Evolutionary conservation across 1,139 yeast species (phyloP).

Genomic region (Eremothecium gossypii): DNA sequence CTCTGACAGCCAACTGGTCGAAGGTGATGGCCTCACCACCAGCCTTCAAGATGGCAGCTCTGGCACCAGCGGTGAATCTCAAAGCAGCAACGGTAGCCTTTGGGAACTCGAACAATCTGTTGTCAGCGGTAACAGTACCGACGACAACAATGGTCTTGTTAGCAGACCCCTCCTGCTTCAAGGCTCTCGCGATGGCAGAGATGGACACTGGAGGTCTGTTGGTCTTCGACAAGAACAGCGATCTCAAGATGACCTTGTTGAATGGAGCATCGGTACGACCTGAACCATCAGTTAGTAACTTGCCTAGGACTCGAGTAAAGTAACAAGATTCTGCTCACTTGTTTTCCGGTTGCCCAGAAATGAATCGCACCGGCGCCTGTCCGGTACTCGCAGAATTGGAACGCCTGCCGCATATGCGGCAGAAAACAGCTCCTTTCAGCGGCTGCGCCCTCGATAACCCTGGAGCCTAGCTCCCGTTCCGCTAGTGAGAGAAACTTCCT

Average conservation of each 20-base stretch:
- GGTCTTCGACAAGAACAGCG: slow-evolving; percentile 93
- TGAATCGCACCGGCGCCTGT: slow-evolving; percentile 9
- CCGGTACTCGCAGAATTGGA: slow-evolving; percentile 12
- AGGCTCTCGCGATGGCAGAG: slow-evolving; percentile 80
- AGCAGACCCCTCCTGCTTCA: slow-evolving; percentile 75
- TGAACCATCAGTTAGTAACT: slow-evolving; percentile 28
- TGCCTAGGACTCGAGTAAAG: slow-evolving; percentile 12
- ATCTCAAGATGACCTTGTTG: slow-evolving; percentile 93
- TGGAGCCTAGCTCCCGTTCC: background rate
- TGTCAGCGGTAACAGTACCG: slow-evolving; percentile 98
- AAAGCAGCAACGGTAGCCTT: slow-evolving; percentile 97
- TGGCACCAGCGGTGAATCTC: slow-evolving; percentile 98
- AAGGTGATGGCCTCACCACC: slow-evolving; percentile 99
- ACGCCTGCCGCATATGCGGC: background rate
- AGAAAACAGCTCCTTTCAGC: slow-evolving; percentile 1
- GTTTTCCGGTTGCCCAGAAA: slow-evolving; percentile 6
- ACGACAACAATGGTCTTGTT: slow-evolving; percentile 95
- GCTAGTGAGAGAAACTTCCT: slow-evolving; percentile 12
- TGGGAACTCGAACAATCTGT: slow-evolving; percentile 90
- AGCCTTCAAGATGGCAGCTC: slow-evolving; percentile 92
- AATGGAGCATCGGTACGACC: slow-evolving; percentile 98
- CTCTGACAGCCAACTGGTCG: slow-evolving; percentile 97
- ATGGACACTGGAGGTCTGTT: slow-evolving; percentile 99
- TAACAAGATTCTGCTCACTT: slow-evolving; percentile 27
- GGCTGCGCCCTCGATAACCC: background rate